A percentile compares a stretch with the other conserved stretches of the same genome.
Conservation (phyloP, 2,329 filamentous ascomycete genomes). For the Monilinia laxa region DNA sequence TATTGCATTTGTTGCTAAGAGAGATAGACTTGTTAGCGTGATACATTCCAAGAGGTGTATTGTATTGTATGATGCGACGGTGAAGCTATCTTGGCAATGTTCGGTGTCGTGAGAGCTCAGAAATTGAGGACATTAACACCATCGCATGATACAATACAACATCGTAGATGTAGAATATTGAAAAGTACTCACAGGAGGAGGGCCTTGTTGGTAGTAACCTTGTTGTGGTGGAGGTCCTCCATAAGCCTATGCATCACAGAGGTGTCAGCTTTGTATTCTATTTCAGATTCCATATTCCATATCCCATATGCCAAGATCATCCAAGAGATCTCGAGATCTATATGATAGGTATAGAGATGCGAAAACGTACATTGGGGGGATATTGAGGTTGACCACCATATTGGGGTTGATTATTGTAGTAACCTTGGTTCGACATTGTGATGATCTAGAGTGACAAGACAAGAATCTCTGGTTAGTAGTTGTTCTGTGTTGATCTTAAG, state of each 20-base stretch:
- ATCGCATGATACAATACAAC: not conserved
- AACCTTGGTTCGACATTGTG: slow-evolving; percentile 36
- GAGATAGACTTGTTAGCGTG: slow-evolving; percentile 29
- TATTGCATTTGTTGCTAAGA: slow-evolving; percentile 46
- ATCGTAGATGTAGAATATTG: not conserved
- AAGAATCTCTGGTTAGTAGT: slow-evolving; percentile 4
- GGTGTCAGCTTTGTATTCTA: slow-evolving; percentile 21
- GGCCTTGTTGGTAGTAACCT: slow-evolving; percentile 29
- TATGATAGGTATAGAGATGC: not conserved
- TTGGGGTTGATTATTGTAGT: slow-evolving; percentile 43
- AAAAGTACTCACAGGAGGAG: slow-evolving; percentile 16
- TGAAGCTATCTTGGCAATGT: not conserved
- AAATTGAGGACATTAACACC: not conserved
- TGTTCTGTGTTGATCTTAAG: not conserved
- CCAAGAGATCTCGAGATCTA: slow-evolving; percentile 14
- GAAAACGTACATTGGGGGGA: slow-evolving; percentile 33
- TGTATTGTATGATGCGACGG: slow-evolving; percentile 1
- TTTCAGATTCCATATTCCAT: not conserved
- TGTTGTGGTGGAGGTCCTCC: slow-evolving; percentile 30
- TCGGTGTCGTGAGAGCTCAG: not conserved
- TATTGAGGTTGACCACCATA: slow-evolving; percentile 39
- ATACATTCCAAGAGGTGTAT: not conserved
- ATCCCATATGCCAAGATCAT: slow-evolving; percentile 17
- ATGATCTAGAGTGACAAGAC: slow-evolving; percentile 4
- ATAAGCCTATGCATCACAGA: slow-evolving; percentile 20